phyloP scores from a whole-genome alignment of 495 filamentous ascomycete species.

The Aspergillus baeticus region DNA sequence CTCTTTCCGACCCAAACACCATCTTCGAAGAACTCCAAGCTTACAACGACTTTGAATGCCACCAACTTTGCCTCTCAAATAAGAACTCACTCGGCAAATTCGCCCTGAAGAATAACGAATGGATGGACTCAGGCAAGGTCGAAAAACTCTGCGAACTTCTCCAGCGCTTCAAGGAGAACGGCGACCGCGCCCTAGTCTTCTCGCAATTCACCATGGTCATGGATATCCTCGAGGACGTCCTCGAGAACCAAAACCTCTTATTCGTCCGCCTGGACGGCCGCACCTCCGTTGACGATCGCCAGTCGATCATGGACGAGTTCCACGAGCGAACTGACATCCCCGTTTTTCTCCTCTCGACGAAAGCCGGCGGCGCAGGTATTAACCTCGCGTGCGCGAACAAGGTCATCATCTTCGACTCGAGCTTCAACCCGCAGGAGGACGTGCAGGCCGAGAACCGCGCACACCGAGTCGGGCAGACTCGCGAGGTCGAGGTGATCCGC shows the following conservation, averaged over 20 bases:
- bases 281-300: slow-evolving; percentile 80
- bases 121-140: slow-evolving; percentile 94
- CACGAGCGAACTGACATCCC: slow-evolving; percentile 72
- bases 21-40: slow-evolving; percentile 70
- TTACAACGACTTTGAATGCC: slow-evolving; percentile 80
- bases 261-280: slow-evolving; percentile 82
- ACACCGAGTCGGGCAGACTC: slow-evolving; percentile 87
- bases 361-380: slow-evolving; percentile 91
- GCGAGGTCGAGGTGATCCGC: slow-evolving; percentile 82
- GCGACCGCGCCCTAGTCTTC: slow-evolving; percentile 86
- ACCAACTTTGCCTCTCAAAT: slow-evolving; percentile 72
- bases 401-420: slow-evolving; percentile 94
- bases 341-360: slow-evolving; percentile 90
- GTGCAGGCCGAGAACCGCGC: slow-evolving; percentile 95
- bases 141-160: slow-evolving; percentile 73
- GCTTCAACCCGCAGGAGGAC: slow-evolving; percentile 96
- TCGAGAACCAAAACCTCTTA: slow-evolving; percentile 68
- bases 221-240: slow-evolving; percentile 80
- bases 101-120: slow-evolving; percentile 69
- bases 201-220: slow-evolving; percentile 90
- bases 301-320: slow-evolving; percentile 81
- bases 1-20: slow-evolving; percentile 58
- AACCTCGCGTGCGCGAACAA: slow-evolving; percentile 95
- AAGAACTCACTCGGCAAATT: slow-evolving; percentile 66
- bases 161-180: slow-evolving; percentile 68